phyloP scores from a whole-genome alignment of 129 eudicot species.

The Dittrichia graveolens region DNA sequence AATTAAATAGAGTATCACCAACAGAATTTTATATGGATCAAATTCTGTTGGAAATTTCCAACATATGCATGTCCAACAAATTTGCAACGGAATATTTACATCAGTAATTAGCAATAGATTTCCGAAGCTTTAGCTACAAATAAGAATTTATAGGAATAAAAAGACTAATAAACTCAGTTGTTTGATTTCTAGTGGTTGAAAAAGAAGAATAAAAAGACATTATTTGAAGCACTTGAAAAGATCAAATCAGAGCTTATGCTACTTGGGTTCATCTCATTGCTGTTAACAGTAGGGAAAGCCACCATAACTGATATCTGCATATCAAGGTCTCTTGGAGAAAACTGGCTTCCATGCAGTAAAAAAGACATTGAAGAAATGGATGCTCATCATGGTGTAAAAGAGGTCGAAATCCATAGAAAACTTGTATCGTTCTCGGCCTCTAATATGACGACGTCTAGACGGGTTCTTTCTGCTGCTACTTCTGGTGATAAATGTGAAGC shows the following conservation, averaged over 20 bases:
- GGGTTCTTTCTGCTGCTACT: slow-evolving; percentile 39
- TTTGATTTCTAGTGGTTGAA: slow-evolving; percentile 48
- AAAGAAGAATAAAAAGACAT: slow-evolving; percentile 46
- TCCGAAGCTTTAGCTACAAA: too few species aligned
- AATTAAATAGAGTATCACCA: too few species aligned
- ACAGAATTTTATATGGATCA: too few species aligned
- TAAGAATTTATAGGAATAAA: neutral
- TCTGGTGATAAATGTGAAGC: slow-evolving; percentile 46
- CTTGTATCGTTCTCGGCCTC: slow-evolving; percentile 31
- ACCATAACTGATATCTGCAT: slow-evolving; percentile 54
- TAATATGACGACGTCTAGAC: slow-evolving; percentile 14
- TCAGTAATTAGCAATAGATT: too few species aligned
- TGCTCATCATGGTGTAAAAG: slow-evolving; percentile 20
- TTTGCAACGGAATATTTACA: too few species aligned
- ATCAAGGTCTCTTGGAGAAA: slow-evolving; percentile 41
- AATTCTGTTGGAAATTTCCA: too few species aligned
- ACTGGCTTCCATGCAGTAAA: slow-evolving; percentile 65
- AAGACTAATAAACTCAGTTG: neutral
- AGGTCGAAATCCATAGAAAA: slow-evolving; percentile 24
- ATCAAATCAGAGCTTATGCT: slow-evolving; percentile 67
- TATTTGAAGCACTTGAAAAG: slow-evolving; percentile 61
- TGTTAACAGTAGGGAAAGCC: slow-evolving; percentile 43
- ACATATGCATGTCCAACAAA: too few species aligned
- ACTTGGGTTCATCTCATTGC: slow-evolving; percentile 59
- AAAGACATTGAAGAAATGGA: slow-evolving; percentile 31